A percentile compares a stretch with the other conserved stretches of the same genome.
phyloP scores from a whole-genome alignment of 345 rosid species.

The Lepidium didymum region DNA sequence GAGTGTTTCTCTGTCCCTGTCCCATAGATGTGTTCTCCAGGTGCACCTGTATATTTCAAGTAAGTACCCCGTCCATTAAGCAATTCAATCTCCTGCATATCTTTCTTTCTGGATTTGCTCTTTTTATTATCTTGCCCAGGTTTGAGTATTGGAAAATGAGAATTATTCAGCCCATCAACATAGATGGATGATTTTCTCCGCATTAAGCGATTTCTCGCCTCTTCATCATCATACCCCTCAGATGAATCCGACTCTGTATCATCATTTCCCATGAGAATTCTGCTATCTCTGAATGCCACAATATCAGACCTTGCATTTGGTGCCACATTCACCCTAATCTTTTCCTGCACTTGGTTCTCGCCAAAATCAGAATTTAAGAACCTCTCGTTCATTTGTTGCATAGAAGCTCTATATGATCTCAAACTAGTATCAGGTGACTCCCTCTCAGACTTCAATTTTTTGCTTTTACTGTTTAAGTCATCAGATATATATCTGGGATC shows the following conservation, averaged over 20 bases:
- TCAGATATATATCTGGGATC: slow-evolving; percentile 52
- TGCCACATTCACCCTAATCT: slow-evolving; percentile 40
- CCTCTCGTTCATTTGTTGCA: slow-evolving; percentile 50
- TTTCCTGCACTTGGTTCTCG: slow-evolving; percentile 48
- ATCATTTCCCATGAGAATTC: slow-evolving; percentile 39
- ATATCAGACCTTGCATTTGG: slow-evolving; percentile 48
- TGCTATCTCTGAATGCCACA: slow-evolving; percentile 39
- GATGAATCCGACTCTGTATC: slow-evolving; percentile 90
- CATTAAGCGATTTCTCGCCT: slow-evolving; percentile 45
- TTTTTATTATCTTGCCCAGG: slow-evolving; percentile 39
- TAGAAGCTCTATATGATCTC: slow-evolving; percentile 44
- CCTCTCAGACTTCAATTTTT: slow-evolving; percentile 54
- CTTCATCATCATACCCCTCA: slow-evolving; percentile 47
- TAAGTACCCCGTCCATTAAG: slow-evolving; percentile 34
- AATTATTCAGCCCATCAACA: slow-evolving; percentile 36
- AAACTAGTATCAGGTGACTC: slow-evolving; percentile 49
- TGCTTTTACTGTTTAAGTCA: slow-evolving; percentile 52
- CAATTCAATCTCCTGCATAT: slow-evolving; percentile 31
- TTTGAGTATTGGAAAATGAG: slow-evolving; percentile 42
- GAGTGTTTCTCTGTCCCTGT: slow-evolving; percentile 35
- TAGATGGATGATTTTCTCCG: slow-evolving; percentile 47
- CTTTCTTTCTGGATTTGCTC: slow-evolving; percentile 38
- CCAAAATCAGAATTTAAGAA: slow-evolving; percentile 48
- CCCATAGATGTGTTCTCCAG: slow-evolving; percentile 34
- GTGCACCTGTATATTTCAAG: slow-evolving; percentile 31